Evolutionary conservation across 306 rosid species (phyloP), one percentile per base, ranked within the genome.

Genomic region (Quercus bicolor): DNA sequence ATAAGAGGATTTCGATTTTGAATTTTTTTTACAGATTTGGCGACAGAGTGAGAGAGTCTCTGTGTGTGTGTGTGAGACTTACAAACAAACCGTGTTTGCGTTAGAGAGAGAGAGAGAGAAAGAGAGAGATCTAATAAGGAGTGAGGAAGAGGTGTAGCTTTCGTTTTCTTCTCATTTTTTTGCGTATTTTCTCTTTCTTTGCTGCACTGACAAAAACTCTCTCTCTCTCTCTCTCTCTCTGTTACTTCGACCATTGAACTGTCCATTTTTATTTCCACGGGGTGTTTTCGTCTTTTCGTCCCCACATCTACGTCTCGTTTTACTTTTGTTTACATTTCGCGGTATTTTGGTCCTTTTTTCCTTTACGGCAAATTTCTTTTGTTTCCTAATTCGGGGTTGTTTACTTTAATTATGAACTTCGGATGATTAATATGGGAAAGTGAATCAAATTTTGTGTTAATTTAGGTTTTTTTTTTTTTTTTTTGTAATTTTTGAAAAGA

Each of bases 191-290:
- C 62, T 68, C 79, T 64, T 51, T 70, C 72, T 68, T 75, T 37
- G 70, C 81, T 40, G 53, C 70, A 56, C 86, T 82, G 87, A 83
- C 90, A 77, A 70, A 83, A 57, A 81, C 84, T 73, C 82, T 70
- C 64, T 28, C 29, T 28, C 26, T 80, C 79, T 56, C 78, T 76
- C 87, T 72, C 76, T 28, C 68, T 71, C 74, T 56, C 77, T 48
- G 53, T 48, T 48, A 48, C 51, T 33, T 72, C 83, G 4, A 15
- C 82, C 28, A 74, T 82, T 71, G 80, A 74, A 73, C 75, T 83
- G 89, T 84, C 90, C 78, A 16, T 83, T 83, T 87, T 72, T 70
- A 77, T 59, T 5, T 55, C 70, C 5, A 5, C 19, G 52, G 76
- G 85, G 77, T 56, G 79, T 0, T 81, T 34, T 56, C 26, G 91